Conservation (phyloP, 2,329 filamentous ascomycete genomes). For the Xylariaceae sp. region DNA sequence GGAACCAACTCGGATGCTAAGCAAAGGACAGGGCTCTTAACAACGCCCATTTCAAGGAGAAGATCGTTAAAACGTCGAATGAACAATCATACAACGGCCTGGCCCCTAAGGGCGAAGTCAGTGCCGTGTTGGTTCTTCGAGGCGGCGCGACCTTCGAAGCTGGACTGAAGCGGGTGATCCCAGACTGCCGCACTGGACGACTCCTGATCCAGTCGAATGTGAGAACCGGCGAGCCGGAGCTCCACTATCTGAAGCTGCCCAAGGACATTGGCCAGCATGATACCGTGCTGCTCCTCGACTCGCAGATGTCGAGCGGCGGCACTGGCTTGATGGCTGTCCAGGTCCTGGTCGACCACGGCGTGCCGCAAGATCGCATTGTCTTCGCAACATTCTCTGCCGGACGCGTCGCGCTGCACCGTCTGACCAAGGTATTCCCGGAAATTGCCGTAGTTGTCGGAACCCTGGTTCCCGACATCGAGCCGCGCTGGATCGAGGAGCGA, state of each 20-base stretch:
- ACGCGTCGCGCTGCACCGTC: conserved; percentile 71
- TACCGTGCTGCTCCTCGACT: conserved; percentile 80
- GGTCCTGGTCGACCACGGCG: conserved; percentile 91
- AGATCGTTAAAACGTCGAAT: conserved; percentile 64
- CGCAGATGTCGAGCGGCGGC: conserved; percentile 91
- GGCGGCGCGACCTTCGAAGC: conserved; percentile 86
- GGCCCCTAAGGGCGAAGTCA: conserved; percentile 64
- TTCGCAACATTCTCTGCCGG: conserved; percentile 92
- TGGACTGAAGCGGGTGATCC: conserved; percentile 82
- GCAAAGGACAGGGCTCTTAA: conserved; percentile 59
- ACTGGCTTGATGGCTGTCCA: conserved; percentile 87
- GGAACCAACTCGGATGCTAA: neutral
- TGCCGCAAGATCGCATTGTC: conserved; percentile 76
- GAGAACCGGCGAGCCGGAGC: conserved; percentile 80
- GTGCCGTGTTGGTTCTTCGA: conserved; percentile 81
- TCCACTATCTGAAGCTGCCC: conserved; percentile 83
- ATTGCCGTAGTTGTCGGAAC: conserved; percentile 82
- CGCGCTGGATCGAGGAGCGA: conserved; percentile 81
- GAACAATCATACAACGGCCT: conserved; percentile 67
- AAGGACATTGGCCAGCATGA: conserved; percentile 67
- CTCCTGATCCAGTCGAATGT: conserved; percentile 86
- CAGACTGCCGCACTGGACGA: conserved; percentile 84
- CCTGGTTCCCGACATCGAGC: conserved; percentile 74
- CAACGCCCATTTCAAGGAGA: conserved; percentile 63
- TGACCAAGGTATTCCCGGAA: conserved; percentile 83